Evolutionary conservation across 2,329 filamentous ascomycete genomes (phyloP).

Genomic region (Trichoderma polysporum): DNA sequence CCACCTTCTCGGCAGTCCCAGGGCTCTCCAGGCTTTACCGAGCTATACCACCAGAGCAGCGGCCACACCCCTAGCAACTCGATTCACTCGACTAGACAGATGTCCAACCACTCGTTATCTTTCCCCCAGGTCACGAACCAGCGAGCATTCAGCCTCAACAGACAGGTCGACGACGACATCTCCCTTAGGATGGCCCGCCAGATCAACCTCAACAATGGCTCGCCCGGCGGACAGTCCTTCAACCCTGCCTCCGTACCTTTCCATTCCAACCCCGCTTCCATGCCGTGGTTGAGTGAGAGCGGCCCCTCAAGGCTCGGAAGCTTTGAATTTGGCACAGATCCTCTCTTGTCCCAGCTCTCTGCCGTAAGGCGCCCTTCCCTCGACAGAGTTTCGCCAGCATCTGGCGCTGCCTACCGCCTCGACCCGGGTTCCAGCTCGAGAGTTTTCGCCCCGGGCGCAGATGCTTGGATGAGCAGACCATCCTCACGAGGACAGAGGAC

Average conservation of each 20-base stretch:
- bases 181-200: slow-evolving; percentile 35
- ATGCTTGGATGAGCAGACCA: slow-evolving; percentile 41
- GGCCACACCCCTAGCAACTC: slow-evolving; percentile 46
- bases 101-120: slow-evolving; percentile 46
- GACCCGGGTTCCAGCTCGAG: slow-evolving; percentile 29
- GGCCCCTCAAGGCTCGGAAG: slow-evolving; percentile 29
- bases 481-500: slow-evolving; percentile 37
- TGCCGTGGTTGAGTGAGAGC: slow-evolving; percentile 43
- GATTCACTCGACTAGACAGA: slow-evolving; percentile 47
- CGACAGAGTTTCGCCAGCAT: slow-evolving; percentile 40
- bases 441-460: slow-evolving; percentile 33
- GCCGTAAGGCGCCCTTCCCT: slow-evolving; percentile 39
- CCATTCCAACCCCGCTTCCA: slow-evolving; percentile 48
- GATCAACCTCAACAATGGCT: slow-evolving; percentile 36
- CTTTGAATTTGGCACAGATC: slow-evolving; percentile 36
- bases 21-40: slow-evolving; percentile 39
- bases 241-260: slow-evolving; percentile 40
- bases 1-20: slow-evolving; percentile 57
- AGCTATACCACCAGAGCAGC: slow-evolving; percentile 30
- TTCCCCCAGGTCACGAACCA: slow-evolving; percentile 43
- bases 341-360: slow-evolving; percentile 29
- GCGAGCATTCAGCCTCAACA: slow-evolving; percentile 38
- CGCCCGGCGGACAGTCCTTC: slow-evolving; percentile 26
- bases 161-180: slow-evolving; percentile 42
- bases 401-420: slow-evolving; percentile 30